Evolutionary conservation across 371 early-diverging fungal genomes (phyloP), one percentile per base, ranked within the genome.

Genomic region (Mucor saturninus): DNA sequence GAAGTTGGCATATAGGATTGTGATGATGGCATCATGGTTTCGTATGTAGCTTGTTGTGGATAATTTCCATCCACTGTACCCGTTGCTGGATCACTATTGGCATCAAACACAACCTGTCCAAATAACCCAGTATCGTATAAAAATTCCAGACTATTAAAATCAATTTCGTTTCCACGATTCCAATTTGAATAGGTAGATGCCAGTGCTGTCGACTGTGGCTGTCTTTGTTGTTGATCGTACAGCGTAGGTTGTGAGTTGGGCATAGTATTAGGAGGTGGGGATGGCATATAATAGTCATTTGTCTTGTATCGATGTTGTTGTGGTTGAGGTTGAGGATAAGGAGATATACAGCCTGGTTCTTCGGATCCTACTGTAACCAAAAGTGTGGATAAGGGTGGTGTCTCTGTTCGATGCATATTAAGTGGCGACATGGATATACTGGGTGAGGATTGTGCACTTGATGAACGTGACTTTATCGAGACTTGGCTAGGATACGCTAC

Each of bases 81-180:
- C 10, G 40, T 40, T 5, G 42, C 30, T 3, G 29, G 5, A 4
- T 48, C 37, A 40, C 26, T 52, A 52, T 64, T 59, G 0, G 45
- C 76, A 66, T 79, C 79, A 65, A 79, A 74, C 54, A 79, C 73
- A 2, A 76, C 71, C 45, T 79, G 80, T 13, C 80, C 80, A 66
- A 79, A 79, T 3, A 79, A 50, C 1, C 69, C 74, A 4, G 70
- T 74, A 48, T 79, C 79, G 49, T 74, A 75, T 31, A 79, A 62
- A 32, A 79, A 79, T 31, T 73, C 76, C 4, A 64, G 54, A 42
- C 79, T 79, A 50, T 79, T 79, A 52, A 74, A 79, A 49, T 79
- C 72, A 2, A 75, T 74, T 10, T 71, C 65, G 30, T 57, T 67
- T 7, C 68, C 68, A 28, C 66, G 13, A 9, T 61, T 66, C 52